phyloP scores from a whole-genome alignment of 495 filamentous ascomycete species.

The Penicillium flavigenum region DNA sequence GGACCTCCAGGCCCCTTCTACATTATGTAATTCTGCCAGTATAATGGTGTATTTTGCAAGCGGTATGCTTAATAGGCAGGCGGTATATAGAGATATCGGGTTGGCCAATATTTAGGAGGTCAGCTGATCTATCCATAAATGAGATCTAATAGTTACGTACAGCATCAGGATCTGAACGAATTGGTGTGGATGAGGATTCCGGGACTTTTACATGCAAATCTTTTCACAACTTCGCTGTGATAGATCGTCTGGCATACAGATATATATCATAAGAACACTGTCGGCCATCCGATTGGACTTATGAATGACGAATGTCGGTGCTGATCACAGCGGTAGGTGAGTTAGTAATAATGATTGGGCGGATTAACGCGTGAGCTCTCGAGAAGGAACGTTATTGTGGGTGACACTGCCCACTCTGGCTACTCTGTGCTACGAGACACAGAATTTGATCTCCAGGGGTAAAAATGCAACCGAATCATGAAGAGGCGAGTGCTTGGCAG shows the following conservation, averaged over 20 bases:
- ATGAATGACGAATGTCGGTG: conserved; percentile 20
- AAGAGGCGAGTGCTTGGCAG: background rate
- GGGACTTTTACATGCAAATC: background rate
- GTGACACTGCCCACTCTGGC: background rate
- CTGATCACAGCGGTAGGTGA: conserved; percentile 24
- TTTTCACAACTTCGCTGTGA: background rate
- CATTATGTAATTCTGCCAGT: no score
- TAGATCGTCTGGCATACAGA: background rate
- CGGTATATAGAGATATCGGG: no score
- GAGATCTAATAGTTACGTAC: background rate
- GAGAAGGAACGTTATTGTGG: background rate
- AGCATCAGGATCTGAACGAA: background rate
- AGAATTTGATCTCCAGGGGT: background rate
- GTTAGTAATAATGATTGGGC: conserved; percentile 21
- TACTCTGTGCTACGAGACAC: background rate
- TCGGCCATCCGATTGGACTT: conserved; percentile 19
- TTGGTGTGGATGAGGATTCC: background rate
- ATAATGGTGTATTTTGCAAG: no score
- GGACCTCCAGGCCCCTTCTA: no score
- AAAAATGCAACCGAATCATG: background rate
- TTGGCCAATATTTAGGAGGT: no score
- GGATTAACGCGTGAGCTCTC: conserved; percentile 20
- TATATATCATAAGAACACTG: background rate
- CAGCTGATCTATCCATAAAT: background rate
- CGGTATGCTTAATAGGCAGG: no score